phyloP scores from a whole-genome alignment of 371 early-diverging fungal species.

The Apophysomyces sp. region DNA sequence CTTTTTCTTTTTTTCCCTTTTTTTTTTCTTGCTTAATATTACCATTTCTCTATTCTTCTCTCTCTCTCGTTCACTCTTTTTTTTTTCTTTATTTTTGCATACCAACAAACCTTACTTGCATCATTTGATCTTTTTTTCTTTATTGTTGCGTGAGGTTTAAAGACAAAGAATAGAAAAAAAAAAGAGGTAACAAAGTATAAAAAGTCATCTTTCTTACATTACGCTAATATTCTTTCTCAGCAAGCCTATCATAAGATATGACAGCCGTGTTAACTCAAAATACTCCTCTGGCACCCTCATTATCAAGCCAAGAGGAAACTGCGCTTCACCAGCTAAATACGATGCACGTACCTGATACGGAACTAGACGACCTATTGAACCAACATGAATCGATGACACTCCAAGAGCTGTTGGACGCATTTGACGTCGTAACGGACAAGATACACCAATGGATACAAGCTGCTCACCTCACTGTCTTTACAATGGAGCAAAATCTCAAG shows the following conservation, averaged over 20 bases:
- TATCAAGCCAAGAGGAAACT: conserved; percentile 14
- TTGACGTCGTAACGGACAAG: conserved; percentile 28
- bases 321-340: conserved; percentile 11
- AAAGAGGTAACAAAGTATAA: not conserved
- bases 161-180: too few species aligned
- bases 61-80: not conserved
- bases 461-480: conserved; percentile 56
- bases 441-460: conserved; percentile 51
- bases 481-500: conserved; percentile 45
- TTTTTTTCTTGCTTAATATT: not conserved
- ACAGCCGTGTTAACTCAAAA: not conserved
- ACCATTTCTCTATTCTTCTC: not conserved
- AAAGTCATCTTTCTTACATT: not conserved
- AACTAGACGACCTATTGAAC: conserved; percentile 25
- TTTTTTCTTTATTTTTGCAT: not conserved
- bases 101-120: not conserved
- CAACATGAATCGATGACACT: conserved; percentile 40
- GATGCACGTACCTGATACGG: conserved; percentile 30
- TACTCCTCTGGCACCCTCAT: conserved; percentile 3
- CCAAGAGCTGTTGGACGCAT: conserved; percentile 31
- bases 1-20: conserved; percentile 8
- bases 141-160: too few species aligned
- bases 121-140: not conserved
- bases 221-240: not conserved
- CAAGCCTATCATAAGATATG: conserved; percentile 1